phyloP scores from a whole-genome alignment of 2,329 filamentous ascomycete species.

The Magnaporthiopsis incrustans region DNA sequence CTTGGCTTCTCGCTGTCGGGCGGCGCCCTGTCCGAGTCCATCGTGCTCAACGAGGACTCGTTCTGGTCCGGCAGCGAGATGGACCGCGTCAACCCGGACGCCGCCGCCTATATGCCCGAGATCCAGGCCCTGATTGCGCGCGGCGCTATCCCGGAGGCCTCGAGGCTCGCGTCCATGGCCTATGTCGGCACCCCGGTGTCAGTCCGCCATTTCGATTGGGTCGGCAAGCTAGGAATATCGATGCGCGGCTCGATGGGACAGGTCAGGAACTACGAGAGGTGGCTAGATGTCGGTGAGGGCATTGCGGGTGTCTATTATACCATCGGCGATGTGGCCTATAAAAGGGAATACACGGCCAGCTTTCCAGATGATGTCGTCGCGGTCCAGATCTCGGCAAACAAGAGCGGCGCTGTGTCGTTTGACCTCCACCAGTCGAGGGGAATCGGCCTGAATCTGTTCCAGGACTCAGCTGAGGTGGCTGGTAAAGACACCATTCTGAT shows the following conservation, averaged over 20 bases:
- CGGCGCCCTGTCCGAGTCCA: constrained; percentile 25
- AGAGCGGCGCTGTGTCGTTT: constrained; percentile 4
- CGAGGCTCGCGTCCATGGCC: constrained; percentile 21
- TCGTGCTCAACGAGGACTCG: constrained; percentile 33
- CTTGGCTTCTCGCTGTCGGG: constrained; percentile 28
- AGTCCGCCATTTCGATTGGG: constrained; percentile 28
- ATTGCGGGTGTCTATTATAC: constrained; percentile 24
- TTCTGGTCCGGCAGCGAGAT: constrained; percentile 30
- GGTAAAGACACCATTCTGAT: constrained; percentile 4
- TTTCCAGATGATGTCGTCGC: constrained; percentile 27
- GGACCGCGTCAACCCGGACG: constrained; percentile 25
- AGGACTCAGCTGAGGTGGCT: background rate
- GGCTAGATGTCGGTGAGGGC: constrained; percentile 24
- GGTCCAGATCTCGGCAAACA: constrained; percentile 14
- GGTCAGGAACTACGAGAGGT: constrained; percentile 21
- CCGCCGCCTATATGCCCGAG: constrained; percentile 21
- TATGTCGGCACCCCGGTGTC: constrained; percentile 28
- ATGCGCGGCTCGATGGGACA: background rate
- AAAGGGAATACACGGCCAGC: constrained; percentile 26
- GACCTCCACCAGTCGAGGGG: constrained; percentile 3
- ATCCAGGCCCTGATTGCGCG: constrained; percentile 25
- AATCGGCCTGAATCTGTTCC: constrained; percentile 3
- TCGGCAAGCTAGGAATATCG: background rate
- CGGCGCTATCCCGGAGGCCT: constrained; percentile 26
- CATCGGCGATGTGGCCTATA: constrained; percentile 18